Evolutionary conservation across 805 yeast species (phyloP).

Genomic region (Martiniozyma abietophila): DNA sequence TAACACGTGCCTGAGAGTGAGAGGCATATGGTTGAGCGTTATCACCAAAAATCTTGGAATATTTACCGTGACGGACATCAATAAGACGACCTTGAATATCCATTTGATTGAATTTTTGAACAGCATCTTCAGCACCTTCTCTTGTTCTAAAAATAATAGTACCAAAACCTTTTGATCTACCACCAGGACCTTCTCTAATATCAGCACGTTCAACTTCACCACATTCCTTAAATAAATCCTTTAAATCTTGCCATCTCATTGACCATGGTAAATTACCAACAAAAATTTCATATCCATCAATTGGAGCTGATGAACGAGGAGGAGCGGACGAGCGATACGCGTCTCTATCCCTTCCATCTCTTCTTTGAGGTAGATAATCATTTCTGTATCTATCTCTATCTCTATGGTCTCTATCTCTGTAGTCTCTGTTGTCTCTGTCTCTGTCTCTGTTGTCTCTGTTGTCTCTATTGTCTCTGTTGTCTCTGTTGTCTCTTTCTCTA

Average conservation of each 20-base stretch:
- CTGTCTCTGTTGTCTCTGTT: slow-evolving; percentile 9
- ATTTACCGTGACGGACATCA: slow-evolving; percentile 70
- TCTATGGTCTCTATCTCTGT: slow-evolving; percentile 8
- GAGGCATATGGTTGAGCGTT: slow-evolving; percentile 6
- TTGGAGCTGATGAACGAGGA: slow-evolving; percentile 14
- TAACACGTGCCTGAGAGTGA: slow-evolving; percentile 5
- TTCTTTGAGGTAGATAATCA: not conserved
- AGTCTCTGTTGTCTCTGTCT: slow-evolving; percentile 3
- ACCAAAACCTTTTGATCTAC: slow-evolving; percentile 82
- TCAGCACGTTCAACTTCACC: slow-evolving; percentile 83
- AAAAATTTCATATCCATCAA: slow-evolving; percentile 47
- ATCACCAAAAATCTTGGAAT: slow-evolving; percentile 10
- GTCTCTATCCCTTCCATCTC: slow-evolving; percentile 7
- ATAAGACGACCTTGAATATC: slow-evolving; percentile 67
- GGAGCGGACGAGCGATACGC: slow-evolving; percentile 9
- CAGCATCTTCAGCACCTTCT: slow-evolving; percentile 66
- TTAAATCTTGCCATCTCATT: slow-evolving; percentile 75
- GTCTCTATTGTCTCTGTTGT: slow-evolving; percentile 14
- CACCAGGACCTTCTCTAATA: slow-evolving; percentile 52
- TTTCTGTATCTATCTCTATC: slow-evolving; percentile 18
- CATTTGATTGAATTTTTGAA: slow-evolving; percentile 57
- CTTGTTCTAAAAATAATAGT: slow-evolving; percentile 59
- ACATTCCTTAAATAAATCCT: slow-evolving; percentile 69
- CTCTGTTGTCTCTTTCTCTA: slow-evolving; percentile 12
- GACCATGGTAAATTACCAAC: slow-evolving; percentile 78